A percentile compares a stretch with the other conserved stretches of the same genome.
Conservation (phyloP, 1,284 basidiomycete genomes). For the Rhodotorula sp. region DNA sequence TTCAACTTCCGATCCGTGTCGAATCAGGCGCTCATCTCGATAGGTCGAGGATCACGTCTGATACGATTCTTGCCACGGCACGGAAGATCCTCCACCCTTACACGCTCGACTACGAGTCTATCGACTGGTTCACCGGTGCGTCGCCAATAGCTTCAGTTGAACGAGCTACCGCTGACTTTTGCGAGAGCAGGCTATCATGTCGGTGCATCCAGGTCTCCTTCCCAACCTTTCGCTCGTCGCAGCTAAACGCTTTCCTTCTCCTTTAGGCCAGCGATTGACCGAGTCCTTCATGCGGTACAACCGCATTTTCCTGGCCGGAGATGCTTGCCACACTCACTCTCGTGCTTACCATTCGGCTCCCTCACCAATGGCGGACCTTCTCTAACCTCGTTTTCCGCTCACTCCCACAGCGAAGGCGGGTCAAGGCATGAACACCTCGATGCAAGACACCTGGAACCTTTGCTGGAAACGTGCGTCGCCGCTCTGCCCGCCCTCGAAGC, state of each 20-base stretch:
- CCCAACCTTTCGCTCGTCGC: background rate
- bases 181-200: conserved; percentile 63
- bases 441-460: conserved; percentile 62
- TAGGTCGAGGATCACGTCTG: conserved; percentile 61
- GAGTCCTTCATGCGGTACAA: conserved; percentile 64
- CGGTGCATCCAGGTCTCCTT: conserved; percentile 46
- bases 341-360: conserved; percentile 44
- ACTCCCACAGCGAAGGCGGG: conserved; percentile 63
- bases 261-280: conserved; percentile 69
- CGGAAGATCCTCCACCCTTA: conserved; percentile 68
- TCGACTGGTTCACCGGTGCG: conserved; percentile 68
- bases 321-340: conserved; percentile 68
- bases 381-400: no score
- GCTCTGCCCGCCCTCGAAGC: no score
- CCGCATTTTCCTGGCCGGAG: conserved; percentile 65
- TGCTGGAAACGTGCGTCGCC: conserved; percentile 43
- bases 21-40: conserved; percentile 56
- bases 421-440: conserved; percentile 72
- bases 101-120: conserved; percentile 59
- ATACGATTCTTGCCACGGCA: conserved; percentile 63
- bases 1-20: conserved; percentile 60
- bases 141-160: no score
- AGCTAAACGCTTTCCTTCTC: conserved; percentile 17
- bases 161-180: no score
- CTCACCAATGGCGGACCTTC: no score